A percentile compares a stretch with the other conserved stretches of the same genome.
Conservation (phyloP, 805 yeast species). For the Diddensiella transvaalensis region DNA sequence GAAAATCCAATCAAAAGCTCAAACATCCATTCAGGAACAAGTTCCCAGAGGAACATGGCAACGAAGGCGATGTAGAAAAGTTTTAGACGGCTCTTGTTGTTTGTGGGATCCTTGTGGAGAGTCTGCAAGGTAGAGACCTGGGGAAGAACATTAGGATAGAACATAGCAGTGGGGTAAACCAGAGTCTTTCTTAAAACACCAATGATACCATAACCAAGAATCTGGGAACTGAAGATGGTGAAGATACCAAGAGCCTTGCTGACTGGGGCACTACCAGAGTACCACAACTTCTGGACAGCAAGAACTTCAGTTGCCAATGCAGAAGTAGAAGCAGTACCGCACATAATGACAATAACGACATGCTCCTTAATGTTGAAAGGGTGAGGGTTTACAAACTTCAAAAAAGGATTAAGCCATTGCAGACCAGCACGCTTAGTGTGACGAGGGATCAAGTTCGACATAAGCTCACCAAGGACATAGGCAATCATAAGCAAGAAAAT, state of each 20-base stretch:
- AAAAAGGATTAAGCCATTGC: slow-evolving; percentile 18
- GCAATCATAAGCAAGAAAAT: slow-evolving; percentile 36
- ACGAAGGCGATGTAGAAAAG: slow-evolving; percentile 22
- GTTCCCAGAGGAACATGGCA: slow-evolving; percentile 31
- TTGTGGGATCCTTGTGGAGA: slow-evolving; percentile 32
- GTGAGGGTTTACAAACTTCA: slow-evolving; percentile 38
- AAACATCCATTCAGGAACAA: slow-evolving; percentile 35
- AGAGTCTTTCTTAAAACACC: slow-evolving; percentile 57
- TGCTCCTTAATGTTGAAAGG: slow-evolving; percentile 47
- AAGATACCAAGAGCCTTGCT: slow-evolving; percentile 32
- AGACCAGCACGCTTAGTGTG: slow-evolving; percentile 11
- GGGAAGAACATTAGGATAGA: slow-evolving; percentile 64
- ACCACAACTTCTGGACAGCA: slow-evolving; percentile 36
- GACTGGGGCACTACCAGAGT: slow-evolving; percentile 25
- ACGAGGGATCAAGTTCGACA: slow-evolving; percentile 31
- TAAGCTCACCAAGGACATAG: slow-evolving; percentile 32
- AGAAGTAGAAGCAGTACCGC: slow-evolving; percentile 37
- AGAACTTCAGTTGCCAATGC: slow-evolving; percentile 42
- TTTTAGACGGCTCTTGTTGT: slow-evolving; percentile 27
- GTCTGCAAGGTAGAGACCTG: slow-evolving; percentile 54
- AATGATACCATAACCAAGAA: slow-evolving; percentile 63
- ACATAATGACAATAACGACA: slow-evolving; percentile 39
- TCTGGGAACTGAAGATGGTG: slow-evolving; percentile 44
- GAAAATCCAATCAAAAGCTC: slow-evolving; percentile 32
- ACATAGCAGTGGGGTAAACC: slow-evolving; percentile 56